Evolutionary conservation across 2,329 filamentous ascomycete genomes (phyloP).

Genomic region (Penicillium decumbens): DNA sequence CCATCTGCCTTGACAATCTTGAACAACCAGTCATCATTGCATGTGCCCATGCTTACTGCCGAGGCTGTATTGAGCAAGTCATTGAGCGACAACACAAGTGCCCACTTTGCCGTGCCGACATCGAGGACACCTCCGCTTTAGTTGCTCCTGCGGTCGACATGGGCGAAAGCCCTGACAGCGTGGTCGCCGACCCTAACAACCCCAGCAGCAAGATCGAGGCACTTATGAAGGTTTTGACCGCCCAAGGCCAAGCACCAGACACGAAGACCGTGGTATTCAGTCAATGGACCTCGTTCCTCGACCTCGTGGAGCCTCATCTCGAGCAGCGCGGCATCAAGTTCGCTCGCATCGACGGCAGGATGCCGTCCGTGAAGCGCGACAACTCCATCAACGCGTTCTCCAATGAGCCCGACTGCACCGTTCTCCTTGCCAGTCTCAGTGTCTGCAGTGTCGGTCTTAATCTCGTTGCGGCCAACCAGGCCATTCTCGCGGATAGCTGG

Average conservation of each 20-base stretch:
- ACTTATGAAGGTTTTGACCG: conserved; percentile 68
- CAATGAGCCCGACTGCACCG: conserved; percentile 60
- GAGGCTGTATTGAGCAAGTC: conserved; percentile 66
- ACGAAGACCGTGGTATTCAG: conserved; percentile 80
- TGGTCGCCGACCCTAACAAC: conserved; percentile 57
- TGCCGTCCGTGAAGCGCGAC: conserved; percentile 68
- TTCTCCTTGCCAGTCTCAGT: conserved; percentile 75
- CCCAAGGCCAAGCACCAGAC: conserved; percentile 58
- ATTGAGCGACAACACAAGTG: conserved; percentile 74
- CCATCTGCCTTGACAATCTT: conserved; percentile 71
- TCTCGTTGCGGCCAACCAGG: conserved; percentile 77
- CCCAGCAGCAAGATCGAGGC: conserved; percentile 80
- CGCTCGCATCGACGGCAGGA: conserved; percentile 74
- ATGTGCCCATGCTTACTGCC: conserved; percentile 78
- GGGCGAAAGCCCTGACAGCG: conserved; percentile 46
- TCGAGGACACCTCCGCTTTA: conserved; percentile 58
- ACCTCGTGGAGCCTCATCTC: conserved; percentile 68
- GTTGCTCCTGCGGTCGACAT: conserved; percentile 61
- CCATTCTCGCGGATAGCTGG: conserved; percentile 80
- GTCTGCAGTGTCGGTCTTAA: conserved; percentile 85
- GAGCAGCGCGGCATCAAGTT: conserved; percentile 57
- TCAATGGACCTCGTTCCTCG: conserved; percentile 74
- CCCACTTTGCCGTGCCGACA: conserved; percentile 72
- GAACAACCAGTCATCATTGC: conserved; percentile 73
- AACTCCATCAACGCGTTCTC: conserved; percentile 64